Conservation (phyloP, 495 filamentous ascomycete species). For the Penicillium paradoxum region DNA sequence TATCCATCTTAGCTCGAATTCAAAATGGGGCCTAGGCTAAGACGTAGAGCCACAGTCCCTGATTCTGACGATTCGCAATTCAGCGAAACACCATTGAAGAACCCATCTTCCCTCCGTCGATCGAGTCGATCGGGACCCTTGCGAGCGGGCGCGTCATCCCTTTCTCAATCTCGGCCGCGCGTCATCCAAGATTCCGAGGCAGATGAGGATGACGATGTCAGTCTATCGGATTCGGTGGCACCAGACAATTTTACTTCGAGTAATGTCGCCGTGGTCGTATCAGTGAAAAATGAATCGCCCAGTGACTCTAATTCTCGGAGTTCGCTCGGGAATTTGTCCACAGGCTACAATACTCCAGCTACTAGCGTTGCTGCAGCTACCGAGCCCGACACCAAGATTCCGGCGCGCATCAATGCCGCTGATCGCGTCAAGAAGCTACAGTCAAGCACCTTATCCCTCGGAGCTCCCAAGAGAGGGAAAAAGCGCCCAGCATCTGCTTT, state of each 20-base stretch:
- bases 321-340: slow-evolving; percentile 33
- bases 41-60: slow-evolving; percentile 10
- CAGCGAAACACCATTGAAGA: slow-evolving; percentile 15
- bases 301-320: slow-evolving; percentile 19
- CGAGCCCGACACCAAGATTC: slow-evolving; percentile 30
- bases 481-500: slow-evolving; percentile 30
- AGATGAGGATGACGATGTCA: slow-evolving; percentile 14
- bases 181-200: slow-evolving; percentile 25
- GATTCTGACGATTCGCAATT: slow-evolving; percentile 21
- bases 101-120: slow-evolving; percentile 16
- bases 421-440: slow-evolving; percentile 39
- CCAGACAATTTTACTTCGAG: background rate
- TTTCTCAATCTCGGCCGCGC: slow-evolving; percentile 12
- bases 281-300: slow-evolving; percentile 23
- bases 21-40: slow-evolving; percentile 15
- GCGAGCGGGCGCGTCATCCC: slow-evolving; percentile 22
- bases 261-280: slow-evolving; percentile 38
- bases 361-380: slow-evolving; percentile 65
- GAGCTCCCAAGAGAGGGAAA: slow-evolving; percentile 20
- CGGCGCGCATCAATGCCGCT: slow-evolving; percentile 35
- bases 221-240: background rate
- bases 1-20: background rate
- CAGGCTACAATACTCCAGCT: slow-evolving; percentile 67
- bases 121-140: slow-evolving; percentile 22
- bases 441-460: slow-evolving; percentile 33